Evolutionary conservation across 768 basidiomycete species (phyloP), one percentile per base, ranked within the genome.

Genomic region (Tricholoma hemisulphureum): DNA sequence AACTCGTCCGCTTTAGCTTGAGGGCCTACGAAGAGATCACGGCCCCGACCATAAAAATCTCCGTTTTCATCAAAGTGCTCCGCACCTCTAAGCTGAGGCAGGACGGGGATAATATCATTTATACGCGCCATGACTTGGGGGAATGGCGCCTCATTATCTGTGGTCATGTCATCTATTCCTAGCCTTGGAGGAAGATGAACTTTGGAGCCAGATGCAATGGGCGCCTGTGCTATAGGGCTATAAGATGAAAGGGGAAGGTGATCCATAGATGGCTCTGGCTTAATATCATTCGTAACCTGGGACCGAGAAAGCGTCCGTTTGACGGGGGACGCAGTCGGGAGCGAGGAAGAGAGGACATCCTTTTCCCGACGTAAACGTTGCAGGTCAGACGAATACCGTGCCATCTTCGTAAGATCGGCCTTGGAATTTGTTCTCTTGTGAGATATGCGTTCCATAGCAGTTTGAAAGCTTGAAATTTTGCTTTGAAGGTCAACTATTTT

Each of bases 1-100:
- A 67, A 85, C 84, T 85, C 83, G 55, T 81, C 78, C 9, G 76
- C 72, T 24, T 74, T 72, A 4, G 79, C 81, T 28, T 73, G 73
- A 13, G 82, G 81, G 0, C 80, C 81, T 2, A 61, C 58, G 61
- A 77, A 83, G 3, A 66, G 63, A 59, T 83, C 80, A 18, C 71
- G 68, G 8, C 78, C 80, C 2, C 79, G 72, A 6, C 83, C 81
- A 59, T 77, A 70, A 57, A 72, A 83, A 53, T 82, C 75, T 1
- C 80, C 82, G 45, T 80, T 72, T 0, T 66, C 68, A 60, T 83
- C 82, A 24, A 63, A 67, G 20, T 70, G 56, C 35, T 79, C 73
- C 7, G 68, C 61, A 16, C 58, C 58, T 10, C 46, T 39, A 2
- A 74, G 46, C 4, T 74, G 69, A 3, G 71, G 61, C 5, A 71